Conservation (phyloP, 352 stramenopile species). For the Phytophthora quininea region DNA sequence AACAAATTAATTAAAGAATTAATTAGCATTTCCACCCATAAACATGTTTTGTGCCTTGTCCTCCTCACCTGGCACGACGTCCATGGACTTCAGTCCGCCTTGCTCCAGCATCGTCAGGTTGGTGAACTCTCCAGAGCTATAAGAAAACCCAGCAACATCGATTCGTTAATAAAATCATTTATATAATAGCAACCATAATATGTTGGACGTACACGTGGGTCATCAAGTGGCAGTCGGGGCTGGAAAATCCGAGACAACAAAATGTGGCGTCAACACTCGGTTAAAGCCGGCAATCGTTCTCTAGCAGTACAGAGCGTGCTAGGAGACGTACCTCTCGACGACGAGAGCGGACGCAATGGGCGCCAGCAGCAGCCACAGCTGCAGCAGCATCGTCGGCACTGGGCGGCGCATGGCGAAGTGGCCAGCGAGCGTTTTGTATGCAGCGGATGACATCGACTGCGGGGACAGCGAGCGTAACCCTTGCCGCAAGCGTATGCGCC, state of each 20-base stretch:
- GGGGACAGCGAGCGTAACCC: neutral
- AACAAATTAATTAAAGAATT: neutral
- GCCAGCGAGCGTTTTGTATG: slow-evolving; percentile 22
- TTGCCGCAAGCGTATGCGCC: neutral
- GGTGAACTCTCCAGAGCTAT: slow-evolving; percentile 76
- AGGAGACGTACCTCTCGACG: slow-evolving; percentile 45
- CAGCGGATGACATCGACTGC: slow-evolving; percentile 15
- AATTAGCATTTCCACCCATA: too few relatives aligned
- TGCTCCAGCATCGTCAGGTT: slow-evolving; percentile 55
- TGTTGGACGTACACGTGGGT: slow-evolving; percentile 68
- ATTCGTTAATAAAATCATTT: slow-evolving; percentile 3
- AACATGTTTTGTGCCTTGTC: too few relatives aligned
- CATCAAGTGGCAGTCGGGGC: slow-evolving; percentile 57
- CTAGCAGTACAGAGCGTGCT: too few relatives aligned
- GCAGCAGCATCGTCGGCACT: slow-evolving; percentile 7
- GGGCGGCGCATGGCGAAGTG: slow-evolving; percentile 24
- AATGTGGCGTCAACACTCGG: neutral
- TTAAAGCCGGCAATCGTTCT: too few relatives aligned
- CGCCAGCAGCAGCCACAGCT: slow-evolving; percentile 23
- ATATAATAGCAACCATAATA: neutral
- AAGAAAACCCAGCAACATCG: slow-evolving; percentile 1
- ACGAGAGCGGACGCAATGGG: slow-evolving; percentile 39
- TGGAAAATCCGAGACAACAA: slow-evolving; percentile 23
- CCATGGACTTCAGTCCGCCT: slow-evolving; percentile 30
- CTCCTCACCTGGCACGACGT: slow-evolving; percentile 53